Evolutionary conservation across 352 stramenopile species (phyloP), one percentile per base, ranked within the genome.

Genomic region (Globisporangium paddicum): DNA sequence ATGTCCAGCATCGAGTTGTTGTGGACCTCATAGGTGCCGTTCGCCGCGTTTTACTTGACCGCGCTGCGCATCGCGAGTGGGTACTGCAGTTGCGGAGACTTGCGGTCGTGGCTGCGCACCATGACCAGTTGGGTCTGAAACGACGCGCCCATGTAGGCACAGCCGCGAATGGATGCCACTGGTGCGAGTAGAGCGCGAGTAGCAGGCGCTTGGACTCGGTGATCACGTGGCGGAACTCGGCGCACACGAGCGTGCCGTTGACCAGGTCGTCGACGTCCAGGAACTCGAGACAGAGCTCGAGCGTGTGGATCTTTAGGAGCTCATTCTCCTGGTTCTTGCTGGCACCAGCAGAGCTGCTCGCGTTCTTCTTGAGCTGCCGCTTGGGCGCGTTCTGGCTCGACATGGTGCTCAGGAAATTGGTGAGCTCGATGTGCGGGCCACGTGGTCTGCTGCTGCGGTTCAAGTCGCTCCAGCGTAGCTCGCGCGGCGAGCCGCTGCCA

Each of bases 1-100:
- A n/a, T n/a, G n/a, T n/a, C n/a, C 55, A 95, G 70, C 72, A 93
- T 87, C 53, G 86, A 95, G 65, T 91, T 87, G 72, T 95, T 95
- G 32, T 77, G 35, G 21, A 95, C 67, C 6, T 69, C 67, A 58
- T 72, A 72, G 32, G 66, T 85, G 51, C 68, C 71, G 45, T 87
- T 58, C 18, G 14, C n/a, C 3, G 51, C 23, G 18, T 50, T 21
- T 11, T 71, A 63, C 30, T 66, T 51, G 13, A 87, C 71, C 1
- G 63, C 54, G 50, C 82, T 85, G 53, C 85, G 82, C 30, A 82
- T 90, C 52, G 79, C 76, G 54, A 95, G 63, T 55, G 71, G 57
- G 60, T 86, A 84, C 30, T 47, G 23, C n/a, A 46, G 40, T 47
- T 26, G 57, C 47, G 32, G 47, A 30, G 41, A 63, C 45, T 34